Conservation (phyloP, 2,329 filamentous ascomycete genomes). For the Lasiodiplodia gonubiensis region DNA sequence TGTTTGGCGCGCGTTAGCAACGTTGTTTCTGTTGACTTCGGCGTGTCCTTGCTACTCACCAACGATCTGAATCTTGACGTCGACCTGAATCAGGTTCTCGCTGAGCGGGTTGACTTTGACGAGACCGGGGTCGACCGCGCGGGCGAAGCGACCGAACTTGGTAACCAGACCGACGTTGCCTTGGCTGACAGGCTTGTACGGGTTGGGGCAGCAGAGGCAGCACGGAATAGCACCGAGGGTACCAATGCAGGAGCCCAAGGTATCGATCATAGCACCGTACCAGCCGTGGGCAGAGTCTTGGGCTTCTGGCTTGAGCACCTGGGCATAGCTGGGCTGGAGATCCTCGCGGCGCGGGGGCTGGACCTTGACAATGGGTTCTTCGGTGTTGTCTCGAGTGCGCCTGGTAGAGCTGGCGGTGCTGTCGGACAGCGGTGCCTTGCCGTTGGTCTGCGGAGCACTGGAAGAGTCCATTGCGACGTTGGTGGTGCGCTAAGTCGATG, state of each 20-base stretch:
- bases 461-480: conserved; percentile 15
- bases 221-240: conserved; percentile 86
- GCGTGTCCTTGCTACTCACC: conserved; percentile 46
- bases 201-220: conserved; percentile 91
- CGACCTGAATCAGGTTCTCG: conserved; percentile 86
- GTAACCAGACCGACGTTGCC: conserved; percentile 95
- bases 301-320: conserved; percentile 65
- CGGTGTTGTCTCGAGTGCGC: not conserved
- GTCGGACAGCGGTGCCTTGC: conserved; percentile 28
- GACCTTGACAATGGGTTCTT: conserved; percentile 61
- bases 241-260: conserved; percentile 75
- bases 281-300: conserved; percentile 78
- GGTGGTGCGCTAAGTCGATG: not conserved
- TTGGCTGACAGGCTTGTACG: conserved; percentile 89
- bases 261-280: conserved; percentile 88
- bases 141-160: conserved; percentile 93
- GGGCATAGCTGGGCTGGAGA: conserved; percentile 81
- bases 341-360: conserved; percentile 83
- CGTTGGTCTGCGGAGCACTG: conserved; percentile 2
- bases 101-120: conserved; percentile 97
- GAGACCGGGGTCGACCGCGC: conserved; percentile 93
- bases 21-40: not conserved
- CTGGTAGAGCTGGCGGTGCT: conserved; percentile 21
- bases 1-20: conserved; percentile 31
- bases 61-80: conserved; percentile 99